phyloP scores from a whole-genome alignment of 192 early-diverging fungal species.

The Backusella mclennaniae region DNA sequence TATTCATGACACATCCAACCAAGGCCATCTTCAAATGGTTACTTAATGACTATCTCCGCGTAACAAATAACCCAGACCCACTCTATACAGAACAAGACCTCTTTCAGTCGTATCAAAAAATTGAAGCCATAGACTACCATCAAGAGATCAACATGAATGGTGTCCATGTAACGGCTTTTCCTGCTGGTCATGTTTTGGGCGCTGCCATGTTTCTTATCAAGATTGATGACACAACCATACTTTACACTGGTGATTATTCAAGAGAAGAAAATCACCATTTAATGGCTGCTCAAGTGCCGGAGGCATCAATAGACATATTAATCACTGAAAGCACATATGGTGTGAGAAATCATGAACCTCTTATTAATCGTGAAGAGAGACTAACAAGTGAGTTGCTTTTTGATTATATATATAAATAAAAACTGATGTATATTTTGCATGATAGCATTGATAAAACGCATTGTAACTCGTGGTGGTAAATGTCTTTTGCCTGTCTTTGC shows the following conservation, averaged over 20 bases:
- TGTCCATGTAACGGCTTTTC: constrained; percentile 90
- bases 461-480: constrained; percentile 82
- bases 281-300: constrained; percentile 92
- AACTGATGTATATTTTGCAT: background rate
- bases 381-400: constrained; percentile 63
- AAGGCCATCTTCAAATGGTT: constrained; percentile 98
- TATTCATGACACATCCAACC: constrained; percentile 99
- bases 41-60: constrained; percentile 89
- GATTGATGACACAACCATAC: constrained; percentile 80
- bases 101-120: constrained; percentile 75
- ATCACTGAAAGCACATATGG: constrained; percentile 98
- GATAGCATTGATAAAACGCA: constrained; percentile 66
- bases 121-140: constrained; percentile 95
- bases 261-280: constrained; percentile 98
- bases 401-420: background rate
- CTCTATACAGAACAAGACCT: constrained; percentile 92
- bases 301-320: constrained; percentile 80
- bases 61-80: constrained; percentile 77
- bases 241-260: constrained; percentile 99
- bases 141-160: constrained; percentile 94
- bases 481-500: constrained; percentile 97
- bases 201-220: constrained; percentile 97
- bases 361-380: constrained; percentile 84
- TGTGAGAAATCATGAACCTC: constrained; percentile 92
- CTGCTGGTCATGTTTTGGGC: constrained; percentile 97